These are phyloP conservation scores for Heliamphora pulchella DNA, from an alignment of 179 eudicot genomes.

Conservation along the genomic window DNA sequence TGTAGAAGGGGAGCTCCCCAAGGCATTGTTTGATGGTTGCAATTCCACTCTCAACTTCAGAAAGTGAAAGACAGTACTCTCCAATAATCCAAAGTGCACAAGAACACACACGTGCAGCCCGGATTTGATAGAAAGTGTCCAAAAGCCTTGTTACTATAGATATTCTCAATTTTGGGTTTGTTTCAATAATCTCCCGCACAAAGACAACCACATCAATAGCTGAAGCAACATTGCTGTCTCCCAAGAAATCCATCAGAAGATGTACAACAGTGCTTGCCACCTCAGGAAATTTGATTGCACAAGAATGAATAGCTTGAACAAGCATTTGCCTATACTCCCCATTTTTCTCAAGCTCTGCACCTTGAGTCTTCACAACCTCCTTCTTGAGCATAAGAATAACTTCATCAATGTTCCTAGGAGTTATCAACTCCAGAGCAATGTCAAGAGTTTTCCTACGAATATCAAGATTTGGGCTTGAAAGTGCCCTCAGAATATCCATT, in stretches of 20 bases:
- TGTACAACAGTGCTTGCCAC: slow-evolving; percentile 80
- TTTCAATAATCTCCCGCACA: slow-evolving; percentile 70
- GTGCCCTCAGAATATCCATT: slow-evolving; percentile 76
- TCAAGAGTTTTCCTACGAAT: slow-evolving; percentile 66
- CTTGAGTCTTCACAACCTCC: slow-evolving; percentile 73
- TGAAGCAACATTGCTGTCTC: slow-evolving; percentile 68
- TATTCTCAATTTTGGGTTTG: slow-evolving; percentile 65
- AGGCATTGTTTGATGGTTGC: slow-evolving; percentile 67
- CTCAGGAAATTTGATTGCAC: slow-evolving; percentile 81
- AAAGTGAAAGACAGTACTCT: slow-evolving; percentile 66
- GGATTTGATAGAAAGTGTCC: slow-evolving; percentile 75
- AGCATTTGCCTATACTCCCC: slow-evolving; percentile 80
- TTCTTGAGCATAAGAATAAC: slow-evolving; percentile 70
- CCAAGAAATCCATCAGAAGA: slow-evolving; percentile 79
- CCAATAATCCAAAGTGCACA: slow-evolving; percentile 81
- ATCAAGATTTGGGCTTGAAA: slow-evolving; percentile 70
- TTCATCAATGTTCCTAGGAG: slow-evolving; percentile 69
- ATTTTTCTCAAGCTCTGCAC: slow-evolving; percentile 68
- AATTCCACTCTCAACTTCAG: slow-evolving; percentile 70
- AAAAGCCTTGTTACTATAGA: slow-evolving; percentile 62
- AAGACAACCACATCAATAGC: slow-evolving; percentile 75
- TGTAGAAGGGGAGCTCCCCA: slow-evolving; percentile 82
- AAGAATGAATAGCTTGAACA: slow-evolving; percentile 73
- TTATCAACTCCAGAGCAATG: slow-evolving; percentile 59
- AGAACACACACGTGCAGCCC: slow-evolving; percentile 72